Evolutionary conservation across 805 yeast species (phyloP).

Genomic region (Kregervanrija pseudodelftensis): DNA sequence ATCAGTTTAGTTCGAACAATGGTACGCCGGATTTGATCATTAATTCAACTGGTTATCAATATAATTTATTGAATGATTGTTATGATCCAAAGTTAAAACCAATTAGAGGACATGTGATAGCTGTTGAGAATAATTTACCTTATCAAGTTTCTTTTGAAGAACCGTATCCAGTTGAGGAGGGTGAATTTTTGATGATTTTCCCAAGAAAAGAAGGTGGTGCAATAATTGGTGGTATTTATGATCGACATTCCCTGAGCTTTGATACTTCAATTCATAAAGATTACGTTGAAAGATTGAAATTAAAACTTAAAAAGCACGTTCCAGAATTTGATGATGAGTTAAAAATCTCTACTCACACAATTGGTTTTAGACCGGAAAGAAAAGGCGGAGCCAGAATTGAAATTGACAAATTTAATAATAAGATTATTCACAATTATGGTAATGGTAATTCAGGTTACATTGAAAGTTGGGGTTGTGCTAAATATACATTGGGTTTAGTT

Average conservation of each 20-base stretch:
- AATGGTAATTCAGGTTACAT: conserved; percentile 21
- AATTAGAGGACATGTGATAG: conserved; percentile 53
- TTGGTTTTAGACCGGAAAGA: conserved; percentile 69
- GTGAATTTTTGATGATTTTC: conserved; percentile 51
- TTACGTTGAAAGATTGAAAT: conserved; percentile 41
- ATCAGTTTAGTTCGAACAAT: conserved; percentile 20
- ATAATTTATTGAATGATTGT: conserved; percentile 40
- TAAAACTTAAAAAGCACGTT: conserved; percentile 37
- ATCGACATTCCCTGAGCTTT: conserved; percentile 14
- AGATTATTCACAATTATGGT: conserved; percentile 61
- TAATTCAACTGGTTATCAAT: conserved; percentile 51
- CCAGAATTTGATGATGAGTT: conserved; percentile 42
- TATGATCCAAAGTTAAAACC: conserved; percentile 41
- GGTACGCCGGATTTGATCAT: conserved; percentile 36
- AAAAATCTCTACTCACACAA: conserved; percentile 45
- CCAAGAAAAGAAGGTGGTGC: conserved; percentile 66
- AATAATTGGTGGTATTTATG: conserved; percentile 49
- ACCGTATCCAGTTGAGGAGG: conserved; percentile 19
- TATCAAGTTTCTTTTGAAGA: conserved; percentile 30
- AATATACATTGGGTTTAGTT: conserved; percentile 13
- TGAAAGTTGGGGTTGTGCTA: conserved; percentile 51
- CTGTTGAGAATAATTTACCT: conserved; percentile 39
- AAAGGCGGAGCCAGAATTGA: conserved; percentile 46
- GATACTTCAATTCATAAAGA: conserved; percentile 32
- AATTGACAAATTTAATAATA: conserved; percentile 16